Conservation (phyloP, 306 rosid genomes). For the Lathyrus oleraceus region DNA sequence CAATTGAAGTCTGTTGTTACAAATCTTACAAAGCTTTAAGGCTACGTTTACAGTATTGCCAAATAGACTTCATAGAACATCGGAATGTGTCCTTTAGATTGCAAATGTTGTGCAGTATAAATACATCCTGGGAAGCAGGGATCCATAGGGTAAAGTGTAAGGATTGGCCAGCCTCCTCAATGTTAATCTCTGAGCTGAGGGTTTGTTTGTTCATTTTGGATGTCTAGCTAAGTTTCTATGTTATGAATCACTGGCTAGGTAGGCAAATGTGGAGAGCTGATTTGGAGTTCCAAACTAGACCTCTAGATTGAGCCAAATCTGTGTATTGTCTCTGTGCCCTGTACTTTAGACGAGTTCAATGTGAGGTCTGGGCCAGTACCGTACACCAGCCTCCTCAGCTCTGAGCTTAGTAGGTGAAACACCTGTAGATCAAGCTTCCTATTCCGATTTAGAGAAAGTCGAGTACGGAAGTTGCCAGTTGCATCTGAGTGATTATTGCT, state of each 20-base stretch:
- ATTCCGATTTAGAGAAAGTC: neutral
- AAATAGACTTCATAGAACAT: neutral
- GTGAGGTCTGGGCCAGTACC: neutral
- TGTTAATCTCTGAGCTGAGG: neutral
- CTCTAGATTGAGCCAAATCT: neutral
- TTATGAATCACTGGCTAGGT: neutral
- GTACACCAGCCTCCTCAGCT: neutral
- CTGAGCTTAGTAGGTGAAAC: neutral
- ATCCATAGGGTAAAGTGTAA: neutral
- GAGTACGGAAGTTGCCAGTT: neutral
- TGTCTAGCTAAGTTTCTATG: neutral
- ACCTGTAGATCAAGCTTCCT: neutral
- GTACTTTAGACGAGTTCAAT: neutral
- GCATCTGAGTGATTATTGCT: neutral
- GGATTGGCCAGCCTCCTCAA: neutral
- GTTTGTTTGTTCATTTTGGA: neutral
- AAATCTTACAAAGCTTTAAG: neutral
- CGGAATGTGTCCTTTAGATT: neutral
- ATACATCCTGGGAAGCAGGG: neutral
- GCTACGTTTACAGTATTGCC: neutral
- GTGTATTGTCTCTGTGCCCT: neutral
- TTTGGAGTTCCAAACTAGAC: neutral
- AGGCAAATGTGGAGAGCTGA: slow-evolving; percentile 1
- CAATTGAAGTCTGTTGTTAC: slow-evolving; percentile 3
- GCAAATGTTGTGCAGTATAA: neutral